phyloP scores from a whole-genome alignment of 305 asterid species.

The Coffea humblotiana region DNA sequence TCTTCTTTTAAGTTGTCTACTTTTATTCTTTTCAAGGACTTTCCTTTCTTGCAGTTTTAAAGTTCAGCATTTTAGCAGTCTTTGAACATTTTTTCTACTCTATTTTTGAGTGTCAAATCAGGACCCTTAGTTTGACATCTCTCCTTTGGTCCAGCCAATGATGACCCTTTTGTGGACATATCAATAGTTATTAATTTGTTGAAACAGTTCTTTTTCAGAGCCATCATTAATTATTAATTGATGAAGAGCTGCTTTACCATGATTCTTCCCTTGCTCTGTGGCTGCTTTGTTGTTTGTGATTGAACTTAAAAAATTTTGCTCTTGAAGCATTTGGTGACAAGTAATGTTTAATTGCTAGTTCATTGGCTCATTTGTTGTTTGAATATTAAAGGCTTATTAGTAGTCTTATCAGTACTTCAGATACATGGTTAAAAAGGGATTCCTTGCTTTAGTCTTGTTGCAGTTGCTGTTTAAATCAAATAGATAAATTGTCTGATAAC shows the following conservation, averaged over 20 bases:
- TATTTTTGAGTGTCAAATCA: not conserved
- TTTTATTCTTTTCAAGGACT: not conserved
- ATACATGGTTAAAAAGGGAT: not conserved
- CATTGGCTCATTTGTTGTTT: too few species aligned
- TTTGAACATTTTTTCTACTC: not conserved
- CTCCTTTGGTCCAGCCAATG: not conserved
- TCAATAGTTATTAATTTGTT: not conserved
- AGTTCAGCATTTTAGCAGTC: not conserved
- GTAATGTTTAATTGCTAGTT: not conserved
- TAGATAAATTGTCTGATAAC: constrained; percentile 1
- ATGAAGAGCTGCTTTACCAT: not conserved
- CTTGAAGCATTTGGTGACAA: not conserved
- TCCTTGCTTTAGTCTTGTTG: not conserved
- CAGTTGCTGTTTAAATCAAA: not conserved
- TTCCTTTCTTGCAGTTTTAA: not conserved
- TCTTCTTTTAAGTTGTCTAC: not conserved
- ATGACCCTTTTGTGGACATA: not conserved
- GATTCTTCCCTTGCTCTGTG: not conserved
- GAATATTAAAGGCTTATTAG: too few species aligned
- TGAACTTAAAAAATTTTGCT: not conserved
- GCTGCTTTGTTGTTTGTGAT: not conserved
- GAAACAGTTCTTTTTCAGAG: not conserved
- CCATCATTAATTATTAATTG: not conserved
- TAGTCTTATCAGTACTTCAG: not conserved
- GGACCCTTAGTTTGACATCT: not conserved